These are phyloP conservation scores for Puya raimondii DNA, from an alignment of 176 grass and related monocot genomes.

Conservation along the genomic window DNA sequence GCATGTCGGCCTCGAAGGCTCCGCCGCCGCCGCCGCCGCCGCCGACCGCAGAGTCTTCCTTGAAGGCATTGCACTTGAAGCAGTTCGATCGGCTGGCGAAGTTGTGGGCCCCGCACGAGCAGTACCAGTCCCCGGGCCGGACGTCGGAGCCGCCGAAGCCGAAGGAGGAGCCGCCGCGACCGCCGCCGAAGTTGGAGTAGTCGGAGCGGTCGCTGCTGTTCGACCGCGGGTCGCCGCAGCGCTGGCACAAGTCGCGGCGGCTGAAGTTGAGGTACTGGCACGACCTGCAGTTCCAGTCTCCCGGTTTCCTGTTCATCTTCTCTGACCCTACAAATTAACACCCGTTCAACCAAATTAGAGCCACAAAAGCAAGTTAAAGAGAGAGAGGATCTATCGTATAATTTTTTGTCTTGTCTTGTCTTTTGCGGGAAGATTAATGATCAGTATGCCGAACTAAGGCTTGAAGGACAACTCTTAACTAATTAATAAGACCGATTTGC, in stretches of 20 bases:
- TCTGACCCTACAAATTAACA: neutral
- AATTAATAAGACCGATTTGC: no score
- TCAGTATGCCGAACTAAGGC: no score
- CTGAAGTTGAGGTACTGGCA: constrained; percentile 23
- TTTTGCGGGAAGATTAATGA: no score
- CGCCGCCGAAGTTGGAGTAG: neutral
- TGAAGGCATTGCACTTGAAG: constrained; percentile 9
- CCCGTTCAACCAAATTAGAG: neutral
- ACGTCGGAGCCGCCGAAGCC: constrained; percentile 10
- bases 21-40: neutral
- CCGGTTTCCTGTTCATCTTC: constrained; percentile 20
- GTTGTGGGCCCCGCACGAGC: constrained; percentile 17
- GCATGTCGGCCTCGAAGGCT: constrained; percentile 3
- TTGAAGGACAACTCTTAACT: no score
- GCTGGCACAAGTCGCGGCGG: constrained; percentile 10
- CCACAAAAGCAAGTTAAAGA: no score
- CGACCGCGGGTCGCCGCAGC: constrained; percentile 3
- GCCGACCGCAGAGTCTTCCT: constrained; percentile 4
- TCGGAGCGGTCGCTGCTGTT: neutral
- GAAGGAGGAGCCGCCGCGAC: constrained; percentile 6
- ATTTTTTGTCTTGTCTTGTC: no score
- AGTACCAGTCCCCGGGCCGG: constrained; percentile 19
- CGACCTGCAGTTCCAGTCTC: constrained; percentile 15
- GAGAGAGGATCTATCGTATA: no score
- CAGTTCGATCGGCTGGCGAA: constrained; percentile 21